Evolutionary conservation across 768 basidiomycete species (phyloP).

Genomic region (Filobasidium wieringae): DNA sequence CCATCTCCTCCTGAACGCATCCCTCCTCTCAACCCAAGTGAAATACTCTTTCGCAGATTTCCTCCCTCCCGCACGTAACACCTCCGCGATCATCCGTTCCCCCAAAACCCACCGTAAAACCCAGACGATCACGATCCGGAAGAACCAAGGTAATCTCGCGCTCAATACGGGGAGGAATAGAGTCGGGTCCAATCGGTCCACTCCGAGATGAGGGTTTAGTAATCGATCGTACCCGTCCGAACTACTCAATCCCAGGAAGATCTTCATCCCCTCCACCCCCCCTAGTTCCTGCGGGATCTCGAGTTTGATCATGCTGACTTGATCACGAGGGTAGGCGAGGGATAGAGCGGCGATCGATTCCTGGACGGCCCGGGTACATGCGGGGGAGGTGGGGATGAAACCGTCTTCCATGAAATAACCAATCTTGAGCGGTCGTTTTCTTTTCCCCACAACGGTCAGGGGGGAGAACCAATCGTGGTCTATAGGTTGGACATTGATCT

Average conservation of each 20-base stretch:
- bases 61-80: not conserved
- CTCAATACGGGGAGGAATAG: not conserved
- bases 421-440: constrained; percentile 2
- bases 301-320: not conserved
- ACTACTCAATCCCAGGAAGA: constrained; percentile 6
- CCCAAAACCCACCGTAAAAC: not conserved
- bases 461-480: constrained; percentile 5
- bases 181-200: constrained; percentile 4
- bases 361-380: constrained; percentile 1
- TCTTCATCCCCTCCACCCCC: constrained; percentile 9
- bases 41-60: constrained; percentile 3
- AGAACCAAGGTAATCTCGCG: not conserved
- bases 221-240: constrained; percentile 4
- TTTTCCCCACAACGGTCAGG: not conserved
- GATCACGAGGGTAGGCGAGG: not conserved
- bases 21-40: constrained; percentile 5
- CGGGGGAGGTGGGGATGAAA: constrained; percentile 9
- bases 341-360: constrained; percentile 6
- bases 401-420: constrained; percentile 9
- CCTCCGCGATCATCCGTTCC: constrained; percentile 2
- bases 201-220: not conserved
- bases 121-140: not conserved
- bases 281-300: not conserved
- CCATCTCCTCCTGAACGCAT: constrained; percentile 1
- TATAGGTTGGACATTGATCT: not conserved